Evolutionary conservation across 1,284 basidiomycete genomes (phyloP).

Genomic region (Takashimella tepidaria): DNA sequence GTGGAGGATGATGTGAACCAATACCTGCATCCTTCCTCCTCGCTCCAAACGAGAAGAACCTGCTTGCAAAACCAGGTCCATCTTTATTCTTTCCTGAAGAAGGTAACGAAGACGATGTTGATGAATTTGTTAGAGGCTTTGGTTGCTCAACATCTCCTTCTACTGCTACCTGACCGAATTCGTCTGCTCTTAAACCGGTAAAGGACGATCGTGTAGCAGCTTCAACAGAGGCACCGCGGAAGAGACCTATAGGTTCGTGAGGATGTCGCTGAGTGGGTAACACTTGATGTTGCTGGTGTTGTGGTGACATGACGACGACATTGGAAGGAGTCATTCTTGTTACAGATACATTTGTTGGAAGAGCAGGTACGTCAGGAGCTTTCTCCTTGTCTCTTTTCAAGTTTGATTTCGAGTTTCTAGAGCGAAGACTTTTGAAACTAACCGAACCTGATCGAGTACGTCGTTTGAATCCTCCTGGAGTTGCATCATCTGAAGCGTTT

Average conservation of each 20-base stretch:
- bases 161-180: not conserved
- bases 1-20: not conserved
- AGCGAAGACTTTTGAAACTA: not conserved
- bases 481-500: not conserved
- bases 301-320: not conserved
- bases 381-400: not conserved
- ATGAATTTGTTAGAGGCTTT: not conserved
- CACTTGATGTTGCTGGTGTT: no score
- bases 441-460: not conserved
- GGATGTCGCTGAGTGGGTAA: no score
- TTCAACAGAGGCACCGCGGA: not conserved
- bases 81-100: not conserved
- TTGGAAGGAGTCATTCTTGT: no score
- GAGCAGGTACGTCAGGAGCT: not conserved
- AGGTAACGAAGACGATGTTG: not conserved
- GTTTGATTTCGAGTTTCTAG: not conserved
- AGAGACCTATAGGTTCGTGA: not conserved
- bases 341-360: not conserved
- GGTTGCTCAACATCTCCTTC: not conserved
- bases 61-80: not conserved
- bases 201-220: not conserved
- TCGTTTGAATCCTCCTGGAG: not conserved
- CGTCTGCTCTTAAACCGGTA: not conserved
- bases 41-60: not conserved
- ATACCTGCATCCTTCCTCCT: not conserved